Evolutionary conservation across 345 rosid species (phyloP).

Genomic region (Cardamine occulta): DNA sequence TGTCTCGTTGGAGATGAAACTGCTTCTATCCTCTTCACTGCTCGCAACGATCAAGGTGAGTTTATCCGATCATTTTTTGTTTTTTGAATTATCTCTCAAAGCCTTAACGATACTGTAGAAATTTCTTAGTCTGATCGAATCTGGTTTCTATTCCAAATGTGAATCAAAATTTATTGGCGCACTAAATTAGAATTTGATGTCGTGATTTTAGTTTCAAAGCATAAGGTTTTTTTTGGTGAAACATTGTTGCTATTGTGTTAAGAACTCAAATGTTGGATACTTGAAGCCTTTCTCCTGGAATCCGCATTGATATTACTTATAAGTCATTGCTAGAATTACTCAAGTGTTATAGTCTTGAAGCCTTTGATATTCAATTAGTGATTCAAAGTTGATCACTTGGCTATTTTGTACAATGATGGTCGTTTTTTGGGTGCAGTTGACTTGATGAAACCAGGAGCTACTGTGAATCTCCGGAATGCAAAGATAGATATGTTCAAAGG

Average conservation of each 20-base stretch:
- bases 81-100: background rate
- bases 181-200: background rate
- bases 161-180: background rate
- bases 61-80: background rate
- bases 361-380: background rate
- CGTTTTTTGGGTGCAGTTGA: conserved; percentile 44
- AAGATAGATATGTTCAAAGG: conserved; percentile 66
- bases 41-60: conserved; percentile 79
- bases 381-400: background rate
- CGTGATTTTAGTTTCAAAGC: background rate
- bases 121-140: background rate
- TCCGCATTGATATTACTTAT: background rate
- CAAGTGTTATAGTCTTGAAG: too few species aligned
- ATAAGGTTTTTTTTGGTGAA: too few species aligned
- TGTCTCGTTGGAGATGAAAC: conserved; percentile 79
- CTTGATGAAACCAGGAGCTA: conserved; percentile 53
- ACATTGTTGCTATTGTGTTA: background rate
- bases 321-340: background rate
- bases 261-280: background rate
- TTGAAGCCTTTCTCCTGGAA: background rate
- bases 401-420: background rate
- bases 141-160: background rate
- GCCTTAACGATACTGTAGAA: background rate
- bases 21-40: conserved; percentile 67
- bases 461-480: conserved; percentile 56